These are phyloP conservation scores for Fragaria nilgerrensis DNA, from an alignment of 306 rosid genomes.

Conservation along the genomic window DNA sequence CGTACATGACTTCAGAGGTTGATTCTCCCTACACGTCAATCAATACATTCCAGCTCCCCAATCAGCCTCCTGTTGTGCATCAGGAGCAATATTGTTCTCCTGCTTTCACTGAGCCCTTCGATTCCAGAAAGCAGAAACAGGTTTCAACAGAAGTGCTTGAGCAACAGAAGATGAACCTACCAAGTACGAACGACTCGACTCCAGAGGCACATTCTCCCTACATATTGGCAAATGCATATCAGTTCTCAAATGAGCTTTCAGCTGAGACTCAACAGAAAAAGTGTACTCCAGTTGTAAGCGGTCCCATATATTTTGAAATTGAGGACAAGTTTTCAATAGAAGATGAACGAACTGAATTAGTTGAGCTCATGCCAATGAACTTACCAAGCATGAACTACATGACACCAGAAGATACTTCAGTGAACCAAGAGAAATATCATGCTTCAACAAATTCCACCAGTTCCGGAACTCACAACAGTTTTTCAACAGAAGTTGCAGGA, in stretches of 20 bases:
- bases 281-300: background rate
- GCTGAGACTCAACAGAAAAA: background rate
- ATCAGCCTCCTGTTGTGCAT: background rate
- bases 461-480: background rate
- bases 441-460: background rate
- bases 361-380: background rate
- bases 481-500: background rate
- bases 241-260: background rate
- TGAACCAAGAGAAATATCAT: background rate
- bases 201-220: background rate
- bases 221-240: conserved; percentile 6
- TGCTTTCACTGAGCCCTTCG: background rate
- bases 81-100: background rate
- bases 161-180: background rate
- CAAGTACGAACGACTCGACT: background rate
- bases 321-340: background rate
- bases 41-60: background rate
- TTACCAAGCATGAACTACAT: background rate
- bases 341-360: background rate
- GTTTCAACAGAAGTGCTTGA: background rate
- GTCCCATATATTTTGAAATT: background rate
- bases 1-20: background rate
- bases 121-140: background rate
- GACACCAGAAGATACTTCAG: background rate
- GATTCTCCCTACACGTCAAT: background rate